Evolutionary conservation across 805 yeast species (phyloP).

Genomic region (Alloascoidea hylecoeti): DNA sequence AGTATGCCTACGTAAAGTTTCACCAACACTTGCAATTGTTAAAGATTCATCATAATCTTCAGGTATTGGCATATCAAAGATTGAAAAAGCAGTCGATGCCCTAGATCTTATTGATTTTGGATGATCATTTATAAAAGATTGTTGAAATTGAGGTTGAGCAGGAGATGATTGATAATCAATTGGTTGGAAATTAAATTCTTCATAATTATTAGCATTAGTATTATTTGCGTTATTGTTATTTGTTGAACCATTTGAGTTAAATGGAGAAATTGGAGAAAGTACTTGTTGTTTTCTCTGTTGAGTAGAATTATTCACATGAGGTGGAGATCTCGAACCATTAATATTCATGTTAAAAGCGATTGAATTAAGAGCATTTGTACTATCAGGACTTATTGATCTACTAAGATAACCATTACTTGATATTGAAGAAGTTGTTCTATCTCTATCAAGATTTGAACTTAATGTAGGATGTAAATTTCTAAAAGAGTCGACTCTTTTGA

Average conservation of each 20-base stretch:
- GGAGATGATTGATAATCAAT: too few species aligned
- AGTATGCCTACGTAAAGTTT: conserved; percentile 1
- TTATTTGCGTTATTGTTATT: neutral
- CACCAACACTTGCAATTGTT: neutral
- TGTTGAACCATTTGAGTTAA: neutral
- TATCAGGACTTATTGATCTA: conserved; percentile 1
- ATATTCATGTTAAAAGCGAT: neutral
- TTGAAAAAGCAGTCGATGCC: neutral
- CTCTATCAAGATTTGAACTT: neutral
- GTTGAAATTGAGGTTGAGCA: neutral
- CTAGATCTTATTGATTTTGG: too few species aligned
- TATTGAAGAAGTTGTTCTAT: too few species aligned
- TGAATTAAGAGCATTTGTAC: neutral
- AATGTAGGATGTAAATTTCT: too few species aligned
- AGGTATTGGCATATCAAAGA: neutral
- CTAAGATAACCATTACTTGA: too few species aligned
- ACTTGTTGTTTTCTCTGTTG: too few species aligned
- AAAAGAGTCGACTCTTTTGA: neutral
- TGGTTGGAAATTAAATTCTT: too few species aligned
- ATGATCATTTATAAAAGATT: neutral
- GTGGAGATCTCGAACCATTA: too few species aligned
- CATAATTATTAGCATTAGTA: neutral
- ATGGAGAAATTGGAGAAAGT: neutral
- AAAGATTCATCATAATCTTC: neutral
- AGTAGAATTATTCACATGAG: too few species aligned